Percentiles rank a stretch among this genome's conserved stretches.
phyloP scores from a whole-genome alignment of 805 yeast species.

The Schizosaccharomyces japonicus region DNA sequence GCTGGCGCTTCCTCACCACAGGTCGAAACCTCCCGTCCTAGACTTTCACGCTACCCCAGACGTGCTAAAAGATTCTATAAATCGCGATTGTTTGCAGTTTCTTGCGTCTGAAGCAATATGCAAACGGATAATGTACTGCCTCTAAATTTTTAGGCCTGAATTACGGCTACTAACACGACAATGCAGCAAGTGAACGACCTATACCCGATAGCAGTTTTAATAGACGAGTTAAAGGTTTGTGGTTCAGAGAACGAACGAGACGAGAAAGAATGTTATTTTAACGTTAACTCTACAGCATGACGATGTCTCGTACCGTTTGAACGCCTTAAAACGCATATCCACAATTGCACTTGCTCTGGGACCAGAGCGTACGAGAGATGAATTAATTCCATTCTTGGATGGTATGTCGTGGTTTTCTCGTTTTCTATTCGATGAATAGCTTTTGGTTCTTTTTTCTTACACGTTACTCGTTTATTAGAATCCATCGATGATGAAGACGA shows the following conservation, averaged over 20 bases:
- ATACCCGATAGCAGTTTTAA: conserved; percentile 80
- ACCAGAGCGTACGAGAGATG: conserved; percentile 72
- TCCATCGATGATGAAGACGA: conserved; percentile 82
- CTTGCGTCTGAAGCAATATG: not conserved
- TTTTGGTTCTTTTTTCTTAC: not conserved
- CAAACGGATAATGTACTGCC: not conserved
- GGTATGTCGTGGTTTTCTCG: conserved; percentile 18
- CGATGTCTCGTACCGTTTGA: conserved; percentile 77
- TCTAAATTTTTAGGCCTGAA: not conserved
- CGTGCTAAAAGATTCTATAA: too few relatives aligned
- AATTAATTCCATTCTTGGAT: conserved; percentile 70
- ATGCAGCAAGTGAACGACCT: conserved; percentile 25
- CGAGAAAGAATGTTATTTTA: too few relatives aligned
- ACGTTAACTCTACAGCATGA: conserved; percentile 38
- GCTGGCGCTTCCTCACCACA: too few relatives aligned
- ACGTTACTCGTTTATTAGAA: conserved; percentile 7
- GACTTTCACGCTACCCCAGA: too few relatives aligned
- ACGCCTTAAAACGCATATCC: conserved; percentile 80
- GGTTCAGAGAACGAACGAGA: too few relatives aligned
- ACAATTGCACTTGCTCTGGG: conserved; percentile 91
- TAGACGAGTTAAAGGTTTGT: conserved; percentile 64
- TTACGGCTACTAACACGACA: not conserved
- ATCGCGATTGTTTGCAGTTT: too few relatives aligned
- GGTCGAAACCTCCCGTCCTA: too few relatives aligned
- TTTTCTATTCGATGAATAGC: conserved; percentile 1